Evolutionary conservation across 768 basidiomycete genomes (phyloP), one percentile per base, ranked within the genome.

Genomic region (Boletus reticuloceps): DNA sequence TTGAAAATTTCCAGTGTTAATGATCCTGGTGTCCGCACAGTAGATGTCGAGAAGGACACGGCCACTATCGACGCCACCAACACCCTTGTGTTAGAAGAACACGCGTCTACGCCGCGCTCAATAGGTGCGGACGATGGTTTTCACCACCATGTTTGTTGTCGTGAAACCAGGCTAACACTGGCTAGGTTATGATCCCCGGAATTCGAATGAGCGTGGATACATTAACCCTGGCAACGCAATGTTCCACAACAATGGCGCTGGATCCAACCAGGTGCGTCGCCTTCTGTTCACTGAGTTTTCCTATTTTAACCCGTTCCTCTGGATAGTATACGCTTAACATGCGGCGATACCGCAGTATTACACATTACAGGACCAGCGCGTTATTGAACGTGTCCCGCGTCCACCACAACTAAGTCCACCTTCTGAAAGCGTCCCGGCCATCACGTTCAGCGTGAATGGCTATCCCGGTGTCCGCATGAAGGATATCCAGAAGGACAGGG

Each of bases 361-460:
- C 13, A 1, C 13, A n/a, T 20, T 64, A 36, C 46, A 45, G 17
- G 59, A 69, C 27, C 59, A 59, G 41, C 65, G 58, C 10, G 38
- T 49, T 16, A 53, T 59, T 20, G 59, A 58, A 41, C 67, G 47
- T 12, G 57, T 69, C 12, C 69, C 67, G 2, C 69, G 61, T 39
- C 51, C 59, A 0, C 19, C 6, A 11, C 22, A 50, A 2, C 19
- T 57, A 9, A 63, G 17, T 36, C 69, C 64, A 13, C 44, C 49
- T 3, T 38, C 25, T 1, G 54, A 69, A 19, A 59, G 46, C n/a
- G 52, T 66, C 20, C 58, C 49, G 4, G 41, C 48, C 1, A 45
- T 70, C 47, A 58, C 50, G 3, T 69, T 69, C 31, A 59, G 59
- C n/a, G 44, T 48, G 0, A 43, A 46, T 8, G 53, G 62, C 4